These are phyloP conservation scores for Gloeopeniophorella convolvens DNA, from an alignment of 768 basidiomycete genomes.

Conservation along the genomic window DNA sequence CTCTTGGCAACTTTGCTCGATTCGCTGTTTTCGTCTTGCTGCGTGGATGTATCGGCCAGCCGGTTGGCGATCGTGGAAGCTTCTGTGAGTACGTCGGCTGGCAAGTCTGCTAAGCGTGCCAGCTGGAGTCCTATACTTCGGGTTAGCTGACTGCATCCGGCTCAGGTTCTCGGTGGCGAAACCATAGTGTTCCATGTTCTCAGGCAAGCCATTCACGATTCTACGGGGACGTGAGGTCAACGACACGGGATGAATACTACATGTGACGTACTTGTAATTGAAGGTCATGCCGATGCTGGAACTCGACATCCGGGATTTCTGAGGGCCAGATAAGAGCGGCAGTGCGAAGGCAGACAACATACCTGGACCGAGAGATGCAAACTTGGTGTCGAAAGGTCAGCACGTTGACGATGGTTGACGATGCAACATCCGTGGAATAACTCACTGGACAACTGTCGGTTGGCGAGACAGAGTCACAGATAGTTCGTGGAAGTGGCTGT, in stretches of 20 bases:
- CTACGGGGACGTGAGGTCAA: conserved; percentile 31
- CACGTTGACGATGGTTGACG: background rate
- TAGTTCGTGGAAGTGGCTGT: conserved; percentile 77
- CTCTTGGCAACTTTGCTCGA: conserved; percentile 51
- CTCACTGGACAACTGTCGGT: conserved; percentile 78
- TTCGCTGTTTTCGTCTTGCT: conserved; percentile 54
- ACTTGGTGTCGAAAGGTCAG: conserved; percentile 37
- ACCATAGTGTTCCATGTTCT: conserved; percentile 72
- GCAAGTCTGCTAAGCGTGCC: conserved; percentile 82
- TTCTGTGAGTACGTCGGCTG: conserved; percentile 58
- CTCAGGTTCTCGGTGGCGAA: background rate
- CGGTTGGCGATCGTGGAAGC: conserved; percentile 53
- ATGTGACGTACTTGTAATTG: conserved; percentile 58
- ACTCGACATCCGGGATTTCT: conserved; percentile 50
- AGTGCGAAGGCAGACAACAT: background rate
- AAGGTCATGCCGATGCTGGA: conserved; percentile 65
- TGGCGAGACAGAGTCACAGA: conserved; percentile 66
- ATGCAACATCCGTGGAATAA: conserved; percentile 57
- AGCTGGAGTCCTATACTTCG: conserved; percentile 68
- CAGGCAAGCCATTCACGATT: conserved; percentile 65
- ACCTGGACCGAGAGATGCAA: conserved; percentile 55
- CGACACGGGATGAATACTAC: background rate
- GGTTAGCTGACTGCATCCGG: background rate
- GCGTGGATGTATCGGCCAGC: conserved; percentile 52
- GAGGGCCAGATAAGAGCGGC: background rate